Evolutionary conservation across 2,329 filamentous ascomycete genomes (phyloP).

Genomic region (Raffaelea deltoideospora): DNA sequence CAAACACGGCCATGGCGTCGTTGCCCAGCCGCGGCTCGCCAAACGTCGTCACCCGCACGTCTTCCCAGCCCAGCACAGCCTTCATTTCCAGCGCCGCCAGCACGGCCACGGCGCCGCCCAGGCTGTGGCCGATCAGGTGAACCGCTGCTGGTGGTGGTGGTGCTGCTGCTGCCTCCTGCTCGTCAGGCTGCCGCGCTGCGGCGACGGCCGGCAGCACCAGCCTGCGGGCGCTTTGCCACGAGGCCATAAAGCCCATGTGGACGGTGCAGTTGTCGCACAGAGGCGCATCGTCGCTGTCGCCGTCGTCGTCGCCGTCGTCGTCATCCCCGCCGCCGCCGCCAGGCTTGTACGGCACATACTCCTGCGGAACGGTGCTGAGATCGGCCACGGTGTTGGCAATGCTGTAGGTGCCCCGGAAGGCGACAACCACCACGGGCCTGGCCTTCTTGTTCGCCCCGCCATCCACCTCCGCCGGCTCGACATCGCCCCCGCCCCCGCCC

Average conservation of each 20-base stretch:
- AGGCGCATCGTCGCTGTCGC: not conserved
- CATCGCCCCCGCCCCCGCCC: too few species aligned
- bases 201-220: conserved; percentile 54
- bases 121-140: conserved; percentile 74
- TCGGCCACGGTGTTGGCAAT: conserved; percentile 84
- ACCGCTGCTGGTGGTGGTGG: conserved; percentile 60
- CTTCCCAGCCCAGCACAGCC: conserved; percentile 51
- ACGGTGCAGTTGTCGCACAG: conserved; percentile 77
- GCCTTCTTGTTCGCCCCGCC: too few species aligned
- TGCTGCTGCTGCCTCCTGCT: too few species aligned
- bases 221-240: conserved; percentile 63
- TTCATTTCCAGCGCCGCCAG: conserved; percentile 73
- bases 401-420: conserved; percentile 90
- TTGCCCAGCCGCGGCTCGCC: conserved; percentile 67
- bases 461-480: too few species aligned
- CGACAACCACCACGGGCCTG: conserved; percentile 80
- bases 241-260: conserved; percentile 75
- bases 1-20: conserved; percentile 33
- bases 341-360: conserved; percentile 70
- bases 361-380: conserved; percentile 74
- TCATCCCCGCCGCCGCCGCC: conserved; percentile 22
- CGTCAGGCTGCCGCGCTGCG: conserved; percentile 43
- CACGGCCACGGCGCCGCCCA: conserved; percentile 83
- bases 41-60: conserved; percentile 73
- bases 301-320: conserved; percentile 3